These are phyloP conservation scores for Carpinus fangiana DNA, from an alignment of 306 rosid species.

Conservation along the genomic window DNA sequence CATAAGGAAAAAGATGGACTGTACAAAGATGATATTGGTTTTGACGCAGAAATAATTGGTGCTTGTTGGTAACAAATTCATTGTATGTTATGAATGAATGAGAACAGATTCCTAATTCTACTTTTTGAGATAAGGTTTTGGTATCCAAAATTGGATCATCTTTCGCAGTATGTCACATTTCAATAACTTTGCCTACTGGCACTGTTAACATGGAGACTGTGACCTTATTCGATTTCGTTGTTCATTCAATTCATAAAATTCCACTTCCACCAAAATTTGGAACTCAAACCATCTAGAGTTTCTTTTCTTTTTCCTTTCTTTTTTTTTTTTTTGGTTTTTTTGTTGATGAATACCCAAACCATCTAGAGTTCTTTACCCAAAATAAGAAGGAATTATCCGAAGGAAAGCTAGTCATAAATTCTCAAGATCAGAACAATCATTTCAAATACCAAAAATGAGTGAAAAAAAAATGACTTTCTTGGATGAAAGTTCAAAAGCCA, in stretches of 20 bases:
- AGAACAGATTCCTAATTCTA: background rate
- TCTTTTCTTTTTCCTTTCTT: too few species aligned
- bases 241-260: background rate
- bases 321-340: too few species aligned
- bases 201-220: background rate
- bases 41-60: background rate
- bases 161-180: background rate
- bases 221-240: background rate
- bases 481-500: background rate
- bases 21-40: background rate
- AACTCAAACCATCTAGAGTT: background rate
- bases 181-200: background rate
- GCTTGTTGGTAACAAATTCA: background rate
- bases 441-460: background rate
- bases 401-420: conserved; percentile 2
- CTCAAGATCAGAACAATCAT: background rate
- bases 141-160: background rate
- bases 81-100: background rate
- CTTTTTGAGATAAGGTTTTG: background rate
- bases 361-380: background rate
- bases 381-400: background rate
- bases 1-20: background rate
- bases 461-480: background rate
- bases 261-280: background rate
- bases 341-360: background rate